Base-by-base conservation (phyloP, 2,329 filamentous ascomycete species). In the Ophiostoma australiae region DNA sequence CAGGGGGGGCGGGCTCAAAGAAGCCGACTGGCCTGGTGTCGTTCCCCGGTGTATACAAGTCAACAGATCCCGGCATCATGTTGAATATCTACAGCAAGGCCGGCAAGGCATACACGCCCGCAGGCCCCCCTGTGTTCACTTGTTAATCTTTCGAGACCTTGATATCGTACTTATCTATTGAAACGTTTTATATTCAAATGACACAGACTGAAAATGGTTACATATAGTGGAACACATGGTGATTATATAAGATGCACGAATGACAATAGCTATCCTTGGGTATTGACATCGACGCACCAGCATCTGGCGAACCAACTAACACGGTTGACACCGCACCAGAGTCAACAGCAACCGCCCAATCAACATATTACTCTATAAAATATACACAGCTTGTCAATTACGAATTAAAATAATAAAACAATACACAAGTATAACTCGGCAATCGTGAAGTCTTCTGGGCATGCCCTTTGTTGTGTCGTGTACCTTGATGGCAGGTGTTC, bases 401-500 rank as follows among this genome's bases (percentile, higher is more conserved):
- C n/a, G n/a, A n/a, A 23, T 8, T 58, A 31, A 58, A 58, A 27
- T 0, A 48, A n/a, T 6, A 0, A 20, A 48, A 20, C 1, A 48
- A 20, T 20, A 20, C 5, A 0, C 1, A 20, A 4, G 5, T 20
- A 48, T 15, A n/a, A 3, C 20, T 48, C 44, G 44, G 5, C 17
- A 48, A 48, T 20, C 17, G 20, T n/a, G 3, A 27, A 58, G 52
- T 55, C n/a, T 15, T 13, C 52, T 55, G 20, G 52, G 20, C 52
- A 55, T 27, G 52, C 5, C 52, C 52, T 58, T 52, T 58, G 52
- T 58, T 27, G 52, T 58, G n/a, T 63, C 3, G 58, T 63, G 58
- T 33, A 63, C 58, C 58, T 63, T 63, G 58, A 63, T 63, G 58
- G 58, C 52, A 58, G 8, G 35, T 63, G 58, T 33, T 63, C 58